Conservation (phyloP, 441 rosid genomes). For the Eruca vesicaria region DNA sequence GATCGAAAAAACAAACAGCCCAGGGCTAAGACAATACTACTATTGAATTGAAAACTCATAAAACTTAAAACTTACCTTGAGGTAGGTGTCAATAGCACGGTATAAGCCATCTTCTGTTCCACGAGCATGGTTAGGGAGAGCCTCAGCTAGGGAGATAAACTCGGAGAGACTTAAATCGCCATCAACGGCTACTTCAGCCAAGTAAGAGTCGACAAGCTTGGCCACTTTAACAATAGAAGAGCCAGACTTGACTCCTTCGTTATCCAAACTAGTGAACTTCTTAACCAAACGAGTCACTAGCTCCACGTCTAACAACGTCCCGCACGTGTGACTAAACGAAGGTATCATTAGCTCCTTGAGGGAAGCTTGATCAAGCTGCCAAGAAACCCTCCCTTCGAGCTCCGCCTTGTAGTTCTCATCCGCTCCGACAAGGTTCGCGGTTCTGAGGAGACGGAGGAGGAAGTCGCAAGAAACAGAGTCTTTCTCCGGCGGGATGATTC, state of each 20-base stretch:
- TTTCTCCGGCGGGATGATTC: slow-evolving; percentile 77
- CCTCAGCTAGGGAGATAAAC: slow-evolving; percentile 58
- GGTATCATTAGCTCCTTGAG: slow-evolving; percentile 86
- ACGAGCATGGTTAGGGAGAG: slow-evolving; percentile 69
- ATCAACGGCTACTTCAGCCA: slow-evolving; percentile 74
- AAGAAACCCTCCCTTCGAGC: slow-evolving; percentile 68
- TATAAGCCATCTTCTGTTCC: slow-evolving; percentile 68
- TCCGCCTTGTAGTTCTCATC: slow-evolving; percentile 55
- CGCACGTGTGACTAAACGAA: slow-evolving; percentile 76
- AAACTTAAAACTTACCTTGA: slow-evolving; percentile 52
- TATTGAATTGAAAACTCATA: background rate
- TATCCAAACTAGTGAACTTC: slow-evolving; percentile 50
- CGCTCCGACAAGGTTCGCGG: slow-evolving; percentile 70
- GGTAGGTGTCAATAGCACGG: slow-evolving; percentile 83
- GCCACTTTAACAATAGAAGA: slow-evolving; percentile 64
- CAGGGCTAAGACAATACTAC: background rate
- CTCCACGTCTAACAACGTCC: slow-evolving; percentile 74
- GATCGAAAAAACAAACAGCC: background rate
- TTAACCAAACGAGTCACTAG: slow-evolving; percentile 60
- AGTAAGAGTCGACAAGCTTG: slow-evolving; percentile 69
- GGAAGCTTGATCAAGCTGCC: slow-evolving; percentile 85
- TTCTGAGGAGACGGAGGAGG: slow-evolving; percentile 76
- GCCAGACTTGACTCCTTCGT: slow-evolving; percentile 45
- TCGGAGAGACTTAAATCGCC: slow-evolving; percentile 46
- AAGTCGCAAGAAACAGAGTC: slow-evolving; percentile 82